Conservation (phyloP, 1,284 basidiomycete genomes). For the Vanrija sp. region DNA sequence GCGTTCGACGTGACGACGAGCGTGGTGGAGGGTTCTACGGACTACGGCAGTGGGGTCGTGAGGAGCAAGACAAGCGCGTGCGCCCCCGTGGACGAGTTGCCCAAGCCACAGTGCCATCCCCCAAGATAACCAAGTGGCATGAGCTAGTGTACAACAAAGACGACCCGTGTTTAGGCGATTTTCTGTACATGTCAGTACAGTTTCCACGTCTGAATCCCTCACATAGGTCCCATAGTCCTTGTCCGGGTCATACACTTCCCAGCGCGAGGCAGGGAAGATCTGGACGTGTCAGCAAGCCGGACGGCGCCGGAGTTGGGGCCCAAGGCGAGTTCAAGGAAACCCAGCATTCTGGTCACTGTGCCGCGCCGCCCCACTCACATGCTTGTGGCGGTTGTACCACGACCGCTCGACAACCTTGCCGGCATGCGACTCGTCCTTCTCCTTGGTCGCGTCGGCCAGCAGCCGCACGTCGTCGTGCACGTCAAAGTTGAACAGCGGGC, state of each 20-base stretch:
- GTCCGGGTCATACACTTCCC: conserved; percentile 93
- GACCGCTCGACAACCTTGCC: conserved; percentile 96
- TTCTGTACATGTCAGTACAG: conserved; percentile 4
- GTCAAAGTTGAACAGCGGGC: conserved; percentile 97
- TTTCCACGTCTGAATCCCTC: not conserved
- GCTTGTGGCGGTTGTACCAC: conserved; percentile 94
- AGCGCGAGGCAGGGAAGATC: conserved; percentile 91
- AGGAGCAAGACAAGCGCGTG: no score
- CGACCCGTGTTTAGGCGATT: conserved; percentile 4
- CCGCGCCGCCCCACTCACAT: conserved; percentile 26
- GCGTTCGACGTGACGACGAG: no score
- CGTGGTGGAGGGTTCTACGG: no score
- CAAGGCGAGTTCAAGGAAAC: not conserved
- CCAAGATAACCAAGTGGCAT: no score
- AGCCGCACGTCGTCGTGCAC: conserved; percentile 97
- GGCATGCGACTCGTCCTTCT: conserved; percentile 98
- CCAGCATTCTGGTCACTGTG: no score
- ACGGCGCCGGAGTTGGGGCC: no score
- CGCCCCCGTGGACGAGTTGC: no score
- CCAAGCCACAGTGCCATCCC: no score
- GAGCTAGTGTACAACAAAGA: not conserved
- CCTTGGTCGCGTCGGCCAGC: conserved; percentile 88
- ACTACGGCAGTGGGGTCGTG: no score
- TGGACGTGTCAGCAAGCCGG: conserved; percentile 39
- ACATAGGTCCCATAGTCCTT: conserved; percentile 81